Percentiles rank a stretch among this genome's conserved stretches.
Evolutionary conservation across 441 rosid species (phyloP).

Genomic region (Populus hybrid): DNA sequence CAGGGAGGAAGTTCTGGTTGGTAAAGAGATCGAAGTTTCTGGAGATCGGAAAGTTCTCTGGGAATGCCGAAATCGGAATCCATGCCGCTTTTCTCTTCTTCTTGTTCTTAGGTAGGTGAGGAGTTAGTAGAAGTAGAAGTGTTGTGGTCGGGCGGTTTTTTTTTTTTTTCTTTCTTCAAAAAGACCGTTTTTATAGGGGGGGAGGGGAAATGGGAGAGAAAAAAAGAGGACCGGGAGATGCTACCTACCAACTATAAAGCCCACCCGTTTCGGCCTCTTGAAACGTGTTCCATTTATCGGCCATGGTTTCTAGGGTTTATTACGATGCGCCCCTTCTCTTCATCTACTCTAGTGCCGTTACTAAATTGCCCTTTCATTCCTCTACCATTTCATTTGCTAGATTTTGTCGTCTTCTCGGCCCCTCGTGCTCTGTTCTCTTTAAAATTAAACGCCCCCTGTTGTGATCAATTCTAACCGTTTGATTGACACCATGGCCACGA

Average conservation of each 20-base stretch:
- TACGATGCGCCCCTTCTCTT: constrained; percentile 1
- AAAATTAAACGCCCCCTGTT: no score
- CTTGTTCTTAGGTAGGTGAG: background rate
- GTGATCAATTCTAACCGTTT: background rate
- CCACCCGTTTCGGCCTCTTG: background rate
- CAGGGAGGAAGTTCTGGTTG: constrained; percentile 93
- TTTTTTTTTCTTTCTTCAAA: background rate
- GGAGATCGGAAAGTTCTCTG: constrained; percentile 92
- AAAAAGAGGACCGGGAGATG: constrained; percentile 20
- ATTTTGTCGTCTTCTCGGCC: background rate
- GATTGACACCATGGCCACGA: background rate
- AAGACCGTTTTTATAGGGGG: constrained; percentile 24
- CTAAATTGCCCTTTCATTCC: background rate
- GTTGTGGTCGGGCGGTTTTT: background rate
- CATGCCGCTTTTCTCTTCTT: constrained; percentile 36
- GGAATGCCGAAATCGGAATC: constrained; percentile 96
- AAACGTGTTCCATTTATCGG: background rate
- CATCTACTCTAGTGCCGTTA: background rate
- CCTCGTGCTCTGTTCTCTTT: background rate
- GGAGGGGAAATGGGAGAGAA: background rate
- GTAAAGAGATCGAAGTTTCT: constrained; percentile 76
- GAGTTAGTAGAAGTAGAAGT: background rate
- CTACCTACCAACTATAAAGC: constrained; percentile 19
- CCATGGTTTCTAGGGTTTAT: constrained; percentile 5
- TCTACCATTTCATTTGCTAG: background rate